Evolutionary conservation across 1,284 basidiomycete genomes (phyloP), one percentile per base, ranked within the genome.

Genomic region (Cutaneotrichosporon cutaneum): DNA sequence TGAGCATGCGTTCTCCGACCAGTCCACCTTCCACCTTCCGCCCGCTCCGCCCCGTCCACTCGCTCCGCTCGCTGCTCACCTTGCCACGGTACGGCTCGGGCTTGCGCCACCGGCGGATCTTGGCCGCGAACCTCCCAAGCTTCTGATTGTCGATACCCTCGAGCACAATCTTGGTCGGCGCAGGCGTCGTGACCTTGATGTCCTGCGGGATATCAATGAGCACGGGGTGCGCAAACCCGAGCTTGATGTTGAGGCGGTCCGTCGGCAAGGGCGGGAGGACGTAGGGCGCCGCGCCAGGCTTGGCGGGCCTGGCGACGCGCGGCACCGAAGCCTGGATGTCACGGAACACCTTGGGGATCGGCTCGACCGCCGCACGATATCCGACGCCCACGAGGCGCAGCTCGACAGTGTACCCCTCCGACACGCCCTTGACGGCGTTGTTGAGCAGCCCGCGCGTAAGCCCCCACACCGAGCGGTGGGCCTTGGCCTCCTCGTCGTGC

Each of bases 11-110:
- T 21, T 27, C 26, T 26, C 33, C 13, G 14, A 2, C 45, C 21
- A 5, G 32, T 36, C 42, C 11, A n/a, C n/a, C 18, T 36, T 42
- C 39, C 39, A n/a, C 16, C 18, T 8, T 18, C 16, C 18, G 3
- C 6, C n/a, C 18, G 27, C 21, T 39, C 26, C 26, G 18, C 48
- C 27, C 4, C 14, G 14, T 50, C 11, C n/a, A n/a, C 18, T 50
- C 24, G 48, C 18, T 4, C 50, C n/a, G n/a, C n/a, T n/a, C n/a
- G n/a, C n/a, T 3, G 80, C 88, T 61, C 73, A 92, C 92, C 85
- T 96, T 94, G 71, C 93, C 94, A 82, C 98, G 94, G 82, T 98
- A 99, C 22, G 94, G 94, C 77, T 99, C 96, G 16, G 95, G 95
- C 70, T 88, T 89, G 68, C 95, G 86, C 82, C 88, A 90, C 60